phyloP scores from a whole-genome alignment of 441 rosid species.

The Jatropha podagrica region DNA sequence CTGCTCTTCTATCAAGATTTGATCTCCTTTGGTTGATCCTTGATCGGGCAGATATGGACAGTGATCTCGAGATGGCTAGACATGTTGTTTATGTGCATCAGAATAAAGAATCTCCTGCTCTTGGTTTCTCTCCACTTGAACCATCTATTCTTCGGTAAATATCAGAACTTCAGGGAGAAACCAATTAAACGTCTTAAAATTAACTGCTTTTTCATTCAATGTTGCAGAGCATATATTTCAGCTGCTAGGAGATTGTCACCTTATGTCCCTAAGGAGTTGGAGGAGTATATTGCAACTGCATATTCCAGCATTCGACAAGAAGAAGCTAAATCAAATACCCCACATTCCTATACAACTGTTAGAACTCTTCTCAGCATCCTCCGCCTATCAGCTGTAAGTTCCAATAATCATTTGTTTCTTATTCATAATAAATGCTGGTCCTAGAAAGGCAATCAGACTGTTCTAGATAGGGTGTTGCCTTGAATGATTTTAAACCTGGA shows the following conservation, averaged over 20 bases:
- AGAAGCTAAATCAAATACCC: slow-evolving; percentile 87
- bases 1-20: slow-evolving; percentile 93
- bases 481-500: background rate
- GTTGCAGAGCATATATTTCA: slow-evolving; percentile 84
- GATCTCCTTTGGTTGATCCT: slow-evolving; percentile 98
- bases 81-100: slow-evolving; percentile 95
- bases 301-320: slow-evolving; percentile 95
- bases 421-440: slow-evolving; percentile 1
- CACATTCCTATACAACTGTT: slow-evolving; percentile 96
- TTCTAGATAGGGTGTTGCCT: slow-evolving; percentile 8
- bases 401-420: slow-evolving; percentile 4
- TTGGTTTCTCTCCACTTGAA: slow-evolving; percentile 90
- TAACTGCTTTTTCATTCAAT: slow-evolving; percentile 12
- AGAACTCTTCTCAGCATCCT: slow-evolving; percentile 96
- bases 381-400: slow-evolving; percentile 92
- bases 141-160: slow-evolving; percentile 85
- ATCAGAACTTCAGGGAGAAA: slow-evolving; percentile 13
- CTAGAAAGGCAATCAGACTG: background rate
- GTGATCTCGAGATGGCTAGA: slow-evolving; percentile 96
- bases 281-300: slow-evolving; percentile 94
- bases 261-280: slow-evolving; percentile 77
- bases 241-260: slow-evolving; percentile 95
- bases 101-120: slow-evolving; percentile 88
- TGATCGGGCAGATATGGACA: slow-evolving; percentile 98
- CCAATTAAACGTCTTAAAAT: slow-evolving; percentile 1